Base-by-base conservation (phyloP, 306 rosid genomes). In the Lotus japonicus region DNA sequence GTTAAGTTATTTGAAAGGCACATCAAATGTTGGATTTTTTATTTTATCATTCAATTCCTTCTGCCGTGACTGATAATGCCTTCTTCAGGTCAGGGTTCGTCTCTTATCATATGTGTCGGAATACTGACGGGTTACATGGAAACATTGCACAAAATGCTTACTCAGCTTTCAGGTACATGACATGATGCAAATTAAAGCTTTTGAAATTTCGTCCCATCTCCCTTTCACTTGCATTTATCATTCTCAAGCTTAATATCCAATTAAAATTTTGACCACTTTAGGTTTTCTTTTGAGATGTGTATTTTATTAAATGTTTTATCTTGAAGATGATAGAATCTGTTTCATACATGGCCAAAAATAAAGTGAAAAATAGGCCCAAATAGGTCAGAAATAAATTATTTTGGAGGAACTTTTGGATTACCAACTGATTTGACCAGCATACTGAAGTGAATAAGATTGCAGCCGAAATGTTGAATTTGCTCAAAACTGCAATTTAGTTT, bases 51-150 rank as follows among this genome's bases (percentile, higher is more conserved):
- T 55, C 18, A 64, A 15, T 79, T 62, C 73, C 50, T 77, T 65
- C 53, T 67, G 28, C 55, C 72, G 62, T 70, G 74, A 82, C 70
- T 52, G 42, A 41, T 58, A 57, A 11, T 78, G 51, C 72, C 26
- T 76, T 72, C 79, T 83, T 54, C 96, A 94, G 99, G 99, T 76
- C 99, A 94, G 76, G 99, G 99, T 64, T 90, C 99, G 15, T 88
- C 95, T 71, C 83, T 90, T 57, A 88, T 94, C 71, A 85, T 94
- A 64, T 94, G 99, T 21, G 96, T 94, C 42, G 96, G 94, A 76
- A 94, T 94, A 80, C 79, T 94, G 86, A 86, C 90, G 33, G 97
- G 99, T 70, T 94, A 94, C 77, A 88, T 89, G 64, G 99, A 90
- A 80, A 94, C 95, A 10, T 62, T 90, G 72, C 75, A 88, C 85